phyloP scores from a whole-genome alignment of 2,329 filamentous ascomycete species.

The Chaetomium globosum region DNA sequence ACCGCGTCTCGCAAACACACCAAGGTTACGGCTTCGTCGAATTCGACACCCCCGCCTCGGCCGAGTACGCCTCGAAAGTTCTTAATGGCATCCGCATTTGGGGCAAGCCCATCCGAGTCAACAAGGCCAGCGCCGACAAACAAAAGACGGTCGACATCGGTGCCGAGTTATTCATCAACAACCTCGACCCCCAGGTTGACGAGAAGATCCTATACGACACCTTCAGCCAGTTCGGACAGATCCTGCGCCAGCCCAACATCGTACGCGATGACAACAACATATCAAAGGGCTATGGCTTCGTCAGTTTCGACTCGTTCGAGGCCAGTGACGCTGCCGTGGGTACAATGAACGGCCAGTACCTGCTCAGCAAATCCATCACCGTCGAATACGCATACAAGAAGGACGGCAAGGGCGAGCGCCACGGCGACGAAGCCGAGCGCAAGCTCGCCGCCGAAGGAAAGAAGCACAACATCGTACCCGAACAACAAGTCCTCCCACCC shows the following conservation, averaged over 20 bases:
- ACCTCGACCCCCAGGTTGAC: constrained; percentile 90
- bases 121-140: constrained; percentile 91
- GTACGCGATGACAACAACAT: constrained; percentile 85
- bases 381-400: constrained; percentile 99
- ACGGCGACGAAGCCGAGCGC: constrained; percentile 91
- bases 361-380: constrained; percentile 94
- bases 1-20: constrained; percentile 93
- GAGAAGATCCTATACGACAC: constrained; percentile 95
- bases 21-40: constrained; percentile 99
- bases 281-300: constrained; percentile 94
- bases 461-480: constrained; percentile 87
- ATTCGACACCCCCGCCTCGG: constrained; percentile 92
- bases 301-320: constrained; percentile 91
- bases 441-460: constrained; percentile 89
- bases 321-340: constrained; percentile 87
- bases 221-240: constrained; percentile 86
- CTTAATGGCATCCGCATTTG: constrained; percentile 95
- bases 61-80: constrained; percentile 93
- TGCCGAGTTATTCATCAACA: constrained; percentile 95
- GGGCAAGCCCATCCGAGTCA: constrained; percentile 93
- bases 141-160: constrained; percentile 91
- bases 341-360: constrained; percentile 93
- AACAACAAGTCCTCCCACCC: constrained; percentile 73
- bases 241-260: constrained; percentile 85
- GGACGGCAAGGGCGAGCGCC: constrained; percentile 93